Evolutionary conservation across 352 stramenopile genomes (phyloP).

Genomic region (Phytopythium sindhum): DNA sequence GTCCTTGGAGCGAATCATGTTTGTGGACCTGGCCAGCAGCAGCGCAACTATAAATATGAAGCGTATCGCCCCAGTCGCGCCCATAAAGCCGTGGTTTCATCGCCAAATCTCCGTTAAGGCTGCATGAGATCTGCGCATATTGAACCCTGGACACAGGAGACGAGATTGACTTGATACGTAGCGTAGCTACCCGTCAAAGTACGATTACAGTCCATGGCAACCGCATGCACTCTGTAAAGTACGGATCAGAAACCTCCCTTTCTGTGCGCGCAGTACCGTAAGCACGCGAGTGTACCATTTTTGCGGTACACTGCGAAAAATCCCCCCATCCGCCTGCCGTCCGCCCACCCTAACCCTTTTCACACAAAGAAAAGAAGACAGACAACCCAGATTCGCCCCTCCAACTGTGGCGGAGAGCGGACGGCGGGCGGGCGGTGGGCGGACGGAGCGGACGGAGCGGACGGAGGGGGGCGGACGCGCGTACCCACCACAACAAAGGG

Average conservation of each 20-base stretch:
- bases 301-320: neutral
- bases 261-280: too few species aligned
- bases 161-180: neutral
- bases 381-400: too few species aligned
- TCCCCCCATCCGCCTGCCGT: neutral
- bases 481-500: neutral
- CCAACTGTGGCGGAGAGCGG: neutral
- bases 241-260: neutral
- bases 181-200: neutral
- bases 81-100: neutral
- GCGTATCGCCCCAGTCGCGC: neutral
- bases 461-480: neutral
- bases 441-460: neutral
- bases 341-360: neutral
- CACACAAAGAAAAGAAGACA: too few species aligned
- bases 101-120: neutral
- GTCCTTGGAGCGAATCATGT: neutral
- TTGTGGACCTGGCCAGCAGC: neutral
- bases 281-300: neutral
- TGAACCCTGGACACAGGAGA: neutral
- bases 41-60: neutral
- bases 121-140: neutral
- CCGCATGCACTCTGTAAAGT: neutral
- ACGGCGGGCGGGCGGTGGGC: neutral
- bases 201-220: neutral